Evolutionary conservation across 768 basidiomycete species (phyloP).

Genomic region (Clitopilus hobsonii): DNA sequence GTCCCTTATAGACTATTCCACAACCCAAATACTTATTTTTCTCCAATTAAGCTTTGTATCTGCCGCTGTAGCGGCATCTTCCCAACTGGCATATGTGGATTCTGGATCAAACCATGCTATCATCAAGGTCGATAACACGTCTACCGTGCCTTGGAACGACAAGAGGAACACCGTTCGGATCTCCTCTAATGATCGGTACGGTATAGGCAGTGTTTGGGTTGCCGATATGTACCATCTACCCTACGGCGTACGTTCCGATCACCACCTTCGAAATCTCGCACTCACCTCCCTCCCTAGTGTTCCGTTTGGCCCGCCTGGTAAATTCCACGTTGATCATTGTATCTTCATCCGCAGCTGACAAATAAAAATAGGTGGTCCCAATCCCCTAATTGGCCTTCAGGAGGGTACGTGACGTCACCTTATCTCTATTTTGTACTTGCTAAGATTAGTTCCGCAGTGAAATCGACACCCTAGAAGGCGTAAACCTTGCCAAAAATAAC

Average conservation of each 20-base stretch:
- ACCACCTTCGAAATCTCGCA: not conserved
- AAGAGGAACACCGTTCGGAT: slow-evolving; percentile 72
- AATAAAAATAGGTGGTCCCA: slow-evolving; percentile 39
- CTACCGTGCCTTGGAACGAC: slow-evolving; percentile 42
- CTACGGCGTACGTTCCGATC: slow-evolving; percentile 42
- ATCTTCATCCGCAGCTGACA: not conserved
- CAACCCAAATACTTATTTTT: not conserved
- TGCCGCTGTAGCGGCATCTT: slow-evolving; percentile 36
- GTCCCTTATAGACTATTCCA: slow-evolving; percentile 4
- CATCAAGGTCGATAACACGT: slow-evolving; percentile 72
- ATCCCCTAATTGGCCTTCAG: slow-evolving; percentile 55
- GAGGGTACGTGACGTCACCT: slow-evolving; percentile 36
- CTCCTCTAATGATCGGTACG: slow-evolving; percentile 47
- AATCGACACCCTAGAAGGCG: slow-evolving; percentile 80
- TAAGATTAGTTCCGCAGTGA: slow-evolving; percentile 30
- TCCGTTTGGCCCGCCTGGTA: slow-evolving; percentile 70
- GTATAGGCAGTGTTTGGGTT: slow-evolving; percentile 60
- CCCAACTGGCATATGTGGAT: slow-evolving; percentile 60
- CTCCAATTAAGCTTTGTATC: slow-evolving; percentile 48
- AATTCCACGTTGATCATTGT: not conserved
- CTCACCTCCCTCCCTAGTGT: slow-evolving; percentile 36
- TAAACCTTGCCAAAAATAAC: slow-evolving; percentile 61
- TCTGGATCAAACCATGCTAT: slow-evolving; percentile 63
- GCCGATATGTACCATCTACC: slow-evolving; percentile 64
- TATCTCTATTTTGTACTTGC: not conserved